Percentiles rank a stretch among this genome's conserved stretches.
Conservation (phyloP, 2,329 filamentous ascomycete genomes). For the Cryphonectria radicalis region DNA sequence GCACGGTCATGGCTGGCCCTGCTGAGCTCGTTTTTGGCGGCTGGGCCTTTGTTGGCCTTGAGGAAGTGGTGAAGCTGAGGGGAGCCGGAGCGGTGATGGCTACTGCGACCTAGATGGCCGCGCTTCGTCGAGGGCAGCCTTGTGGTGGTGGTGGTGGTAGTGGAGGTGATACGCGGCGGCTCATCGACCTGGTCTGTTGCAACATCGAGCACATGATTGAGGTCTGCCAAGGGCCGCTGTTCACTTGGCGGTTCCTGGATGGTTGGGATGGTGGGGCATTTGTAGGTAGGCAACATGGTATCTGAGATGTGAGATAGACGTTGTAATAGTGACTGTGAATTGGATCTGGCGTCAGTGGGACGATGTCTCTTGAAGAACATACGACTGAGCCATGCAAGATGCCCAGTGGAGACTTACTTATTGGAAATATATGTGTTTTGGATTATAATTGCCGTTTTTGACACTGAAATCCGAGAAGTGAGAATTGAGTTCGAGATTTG, state of each 20-base stretch:
- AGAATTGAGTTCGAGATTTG: background rate
- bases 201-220: background rate
- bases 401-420: background rate
- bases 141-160: background rate
- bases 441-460: background rate
- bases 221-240: slow-evolving; percentile 12
- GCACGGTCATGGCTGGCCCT: slow-evolving; percentile 24
- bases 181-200: background rate
- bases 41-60: slow-evolving; percentile 17
- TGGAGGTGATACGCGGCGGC: background rate
- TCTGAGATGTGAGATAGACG: background rate
- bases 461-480: background rate
- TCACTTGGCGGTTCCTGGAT: slow-evolving; percentile 22
- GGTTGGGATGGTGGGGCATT: slow-evolving; percentile 22
- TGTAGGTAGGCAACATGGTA: slow-evolving; percentile 26
- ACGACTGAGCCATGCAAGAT: slow-evolving; percentile 9
- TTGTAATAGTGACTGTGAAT: background rate
- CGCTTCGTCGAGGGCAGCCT: slow-evolving; percentile 8
- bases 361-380: slow-evolving; percentile 13
- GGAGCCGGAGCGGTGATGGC: slow-evolving; percentile 13
- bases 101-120: background rate
- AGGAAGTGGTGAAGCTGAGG: slow-evolving; percentile 20
- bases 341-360: slow-evolving; percentile 13
- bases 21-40: slow-evolving; percentile 29
- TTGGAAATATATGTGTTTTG: slow-evolving; percentile 2